A percentile compares a stretch with the other conserved stretches of the same genome.
Evolutionary conservation across 2,329 filamentous ascomycete species (phyloP).

Genomic region (Amauroascus niger): DNA sequence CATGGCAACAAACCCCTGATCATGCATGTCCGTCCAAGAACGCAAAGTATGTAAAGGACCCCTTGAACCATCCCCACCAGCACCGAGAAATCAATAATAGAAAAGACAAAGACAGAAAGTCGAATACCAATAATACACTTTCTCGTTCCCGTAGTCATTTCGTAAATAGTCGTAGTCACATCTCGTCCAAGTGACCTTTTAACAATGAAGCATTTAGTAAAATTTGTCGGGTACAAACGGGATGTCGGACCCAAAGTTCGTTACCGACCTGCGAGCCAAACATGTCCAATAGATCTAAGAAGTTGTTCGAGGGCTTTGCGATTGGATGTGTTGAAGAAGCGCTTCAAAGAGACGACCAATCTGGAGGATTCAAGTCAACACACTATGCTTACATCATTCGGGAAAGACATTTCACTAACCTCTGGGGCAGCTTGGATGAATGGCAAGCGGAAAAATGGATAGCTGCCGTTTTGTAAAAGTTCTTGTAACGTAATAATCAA

Average conservation of each 20-base stretch:
- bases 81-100: conserved; percentile 15
- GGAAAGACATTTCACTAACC: conserved; percentile 42
- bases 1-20: conserved; percentile 15
- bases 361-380: conserved; percentile 21
- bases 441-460: conserved; percentile 83
- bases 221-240: conserved; percentile 4
- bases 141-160: conserved; percentile 4
- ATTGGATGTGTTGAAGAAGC: conserved; percentile 39
- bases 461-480: conserved; percentile 81
- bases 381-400: neutral
- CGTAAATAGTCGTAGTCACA: conserved; percentile 11
- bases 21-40: conserved; percentile 17
- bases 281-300: conserved; percentile 9
- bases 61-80: conserved; percentile 10
- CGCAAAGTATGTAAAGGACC: conserved; percentile 8
- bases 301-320: conserved; percentile 38
- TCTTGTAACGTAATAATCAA: conserved; percentile 80
- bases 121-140: conserved; percentile 11
- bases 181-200: conserved; percentile 9
- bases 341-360: conserved; percentile 40
- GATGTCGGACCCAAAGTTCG: conserved; percentile 4
- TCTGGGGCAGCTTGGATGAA: conserved; percentile 87
- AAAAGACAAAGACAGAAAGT: conserved; percentile 3
- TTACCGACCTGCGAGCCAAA: conserved; percentile 8
- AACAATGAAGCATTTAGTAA: conserved; percentile 7